These are phyloP conservation scores for Eimeria acervulina DNA, from an alignment of 169 alveolate genomes.

Conservation along the genomic window DNA sequence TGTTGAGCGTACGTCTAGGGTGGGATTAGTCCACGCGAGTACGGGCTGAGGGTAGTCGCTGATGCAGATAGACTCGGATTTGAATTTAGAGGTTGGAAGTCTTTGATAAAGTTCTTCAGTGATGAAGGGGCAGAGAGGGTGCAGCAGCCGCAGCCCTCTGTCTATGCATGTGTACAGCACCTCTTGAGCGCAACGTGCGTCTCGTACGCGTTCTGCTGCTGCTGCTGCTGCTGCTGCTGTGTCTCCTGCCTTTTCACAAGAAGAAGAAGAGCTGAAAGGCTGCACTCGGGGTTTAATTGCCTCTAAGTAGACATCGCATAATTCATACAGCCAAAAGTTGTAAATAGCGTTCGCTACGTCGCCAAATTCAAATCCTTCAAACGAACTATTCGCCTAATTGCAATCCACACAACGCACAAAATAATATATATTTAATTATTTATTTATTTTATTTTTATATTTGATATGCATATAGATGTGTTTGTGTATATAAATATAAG, in stretches of 20 bases:
- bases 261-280: not conserved
- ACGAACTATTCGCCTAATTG: constrained; percentile 88
- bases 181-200: constrained; percentile 82
- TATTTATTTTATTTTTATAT: too few relatives aligned
- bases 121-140: constrained; percentile 96
- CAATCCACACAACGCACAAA: not conserved
- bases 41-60: constrained; percentile 74
- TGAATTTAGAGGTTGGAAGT: constrained; percentile 84
- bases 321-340: constrained; percentile 98
- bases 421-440: too few relatives aligned
- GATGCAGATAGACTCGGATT: constrained; percentile 70
- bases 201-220: constrained; percentile 86
- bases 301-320: constrained; percentile 99
- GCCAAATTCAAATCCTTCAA: constrained; percentile 96
- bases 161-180: constrained; percentile 91
- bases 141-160: constrained; percentile 90
- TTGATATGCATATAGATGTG: too few relatives aligned
- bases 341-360: constrained; percentile 96
- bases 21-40: constrained; percentile 44
- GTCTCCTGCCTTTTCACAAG: not conserved
- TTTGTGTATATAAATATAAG: too few relatives aligned
- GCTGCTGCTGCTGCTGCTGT: not conserved
- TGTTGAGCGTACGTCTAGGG: constrained; percentile 64
- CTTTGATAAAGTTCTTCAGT: constrained; percentile 97
- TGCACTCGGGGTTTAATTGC: constrained; percentile 89